Conservation (phyloP, 2,329 filamentous ascomycete genomes). For the Botrytis squamosa region DNA sequence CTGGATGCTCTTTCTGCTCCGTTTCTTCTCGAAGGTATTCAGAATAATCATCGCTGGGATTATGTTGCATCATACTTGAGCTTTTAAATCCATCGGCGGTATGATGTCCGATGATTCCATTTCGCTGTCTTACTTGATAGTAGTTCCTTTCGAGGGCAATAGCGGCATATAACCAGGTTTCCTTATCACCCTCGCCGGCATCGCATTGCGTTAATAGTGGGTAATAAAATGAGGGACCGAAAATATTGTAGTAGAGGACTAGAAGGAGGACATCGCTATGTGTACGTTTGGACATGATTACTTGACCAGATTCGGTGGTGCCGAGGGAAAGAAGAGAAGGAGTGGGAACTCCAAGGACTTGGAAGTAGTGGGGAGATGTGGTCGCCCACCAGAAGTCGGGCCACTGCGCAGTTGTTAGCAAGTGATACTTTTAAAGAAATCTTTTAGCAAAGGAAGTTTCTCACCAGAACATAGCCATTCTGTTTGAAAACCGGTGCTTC, state of each 20-base stretch:
- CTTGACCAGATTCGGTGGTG: conserved; percentile 46
- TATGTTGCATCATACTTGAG: conserved; percentile 18
- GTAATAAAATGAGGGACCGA: conserved; percentile 47
- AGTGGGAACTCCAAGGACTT: conserved; percentile 35
- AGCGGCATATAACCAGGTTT: conserved; percentile 49
- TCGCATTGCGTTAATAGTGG: conserved; percentile 45
- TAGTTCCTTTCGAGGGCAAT: conserved; percentile 42
- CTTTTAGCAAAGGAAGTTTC: not conserved
- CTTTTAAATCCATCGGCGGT: not conserved
- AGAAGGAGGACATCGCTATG: conserved; percentile 47
- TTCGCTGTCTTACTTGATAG: conserved; percentile 41
- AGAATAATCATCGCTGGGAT: conserved; percentile 12
- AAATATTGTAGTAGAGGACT: conserved; percentile 51
- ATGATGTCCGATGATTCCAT: conserved; percentile 3
- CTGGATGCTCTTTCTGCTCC: not conserved
- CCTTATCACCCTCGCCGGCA: conserved; percentile 50
- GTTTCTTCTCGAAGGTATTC: not conserved
- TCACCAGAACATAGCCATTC: conserved; percentile 42
- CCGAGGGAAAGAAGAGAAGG: conserved; percentile 34
- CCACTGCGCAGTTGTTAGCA: conserved; percentile 38
- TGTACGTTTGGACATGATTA: conserved; percentile 45
- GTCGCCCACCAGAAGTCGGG: conserved; percentile 48
- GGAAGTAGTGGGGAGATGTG: conserved; percentile 42
- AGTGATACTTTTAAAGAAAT: not conserved
- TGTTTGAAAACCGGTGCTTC: conserved; percentile 43